These are phyloP conservation scores for Nothopassalora personata DNA, from an alignment of 2,329 filamentous ascomycete species.

Conservation along the genomic window DNA sequence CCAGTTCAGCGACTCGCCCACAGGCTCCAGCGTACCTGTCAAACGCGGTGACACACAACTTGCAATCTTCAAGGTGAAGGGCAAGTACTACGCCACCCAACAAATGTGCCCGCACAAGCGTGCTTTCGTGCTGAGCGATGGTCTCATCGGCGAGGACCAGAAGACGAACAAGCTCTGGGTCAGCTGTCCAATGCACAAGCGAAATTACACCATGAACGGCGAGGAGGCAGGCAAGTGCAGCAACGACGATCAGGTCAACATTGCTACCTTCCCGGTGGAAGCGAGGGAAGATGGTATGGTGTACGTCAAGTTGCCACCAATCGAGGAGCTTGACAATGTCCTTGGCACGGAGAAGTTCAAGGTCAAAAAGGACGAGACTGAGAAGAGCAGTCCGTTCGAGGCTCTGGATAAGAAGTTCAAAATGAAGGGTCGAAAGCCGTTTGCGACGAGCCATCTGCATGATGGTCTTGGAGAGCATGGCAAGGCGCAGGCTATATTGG, in stretches of 20 bases:
- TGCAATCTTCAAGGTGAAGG: conserved; percentile 76
- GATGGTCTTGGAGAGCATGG: conserved; percentile 40
- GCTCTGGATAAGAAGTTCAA: conserved; percentile 53
- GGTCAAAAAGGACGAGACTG: conserved; percentile 65
- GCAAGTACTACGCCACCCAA: conserved; percentile 77
- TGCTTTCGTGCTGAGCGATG: conserved; percentile 82
- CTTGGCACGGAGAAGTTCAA: conserved; percentile 75
- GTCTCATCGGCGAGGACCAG: conserved; percentile 66
- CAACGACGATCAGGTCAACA: conserved; percentile 69
- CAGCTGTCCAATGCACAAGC: conserved; percentile 82
- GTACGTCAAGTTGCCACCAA: conserved; percentile 72
- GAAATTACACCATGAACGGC: conserved; percentile 73
- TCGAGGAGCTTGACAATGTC: conserved; percentile 72
- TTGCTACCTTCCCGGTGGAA: conserved; percentile 76
- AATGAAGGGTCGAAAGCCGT: conserved; percentile 50
- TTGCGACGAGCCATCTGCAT: conserved; percentile 42
- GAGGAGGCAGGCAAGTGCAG: conserved; percentile 63
- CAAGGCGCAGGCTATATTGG: conserved; percentile 42
- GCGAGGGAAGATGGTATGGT: conserved; percentile 70
- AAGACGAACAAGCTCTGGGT: conserved; percentile 67
- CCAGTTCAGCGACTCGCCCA: conserved; percentile 65
- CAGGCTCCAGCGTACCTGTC: conserved; percentile 69
- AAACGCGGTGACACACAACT: conserved; percentile 87
- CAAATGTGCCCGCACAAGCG: conserved; percentile 95
- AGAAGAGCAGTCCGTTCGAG: conserved; percentile 44